These are phyloP conservation scores for Irpex lacteus DNA, from an alignment of 1,284 basidiomycete species.

Conservation along the genomic window DNA sequence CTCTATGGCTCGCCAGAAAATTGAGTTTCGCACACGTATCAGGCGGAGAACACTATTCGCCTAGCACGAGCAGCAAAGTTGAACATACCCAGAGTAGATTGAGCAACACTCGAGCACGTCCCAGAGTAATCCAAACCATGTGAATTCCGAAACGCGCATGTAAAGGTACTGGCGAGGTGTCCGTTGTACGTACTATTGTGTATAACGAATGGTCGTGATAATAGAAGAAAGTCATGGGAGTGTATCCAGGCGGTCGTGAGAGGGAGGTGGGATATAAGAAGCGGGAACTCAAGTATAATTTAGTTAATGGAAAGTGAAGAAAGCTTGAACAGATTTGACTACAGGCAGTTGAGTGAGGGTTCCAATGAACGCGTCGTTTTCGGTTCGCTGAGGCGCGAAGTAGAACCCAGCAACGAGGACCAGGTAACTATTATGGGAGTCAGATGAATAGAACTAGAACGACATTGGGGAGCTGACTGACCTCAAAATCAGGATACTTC, in stretches of 20 bases:
- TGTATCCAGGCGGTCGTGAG: not conserved
- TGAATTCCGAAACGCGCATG: not conserved
- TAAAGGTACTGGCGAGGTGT: not conserved
- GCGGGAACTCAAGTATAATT: not conserved
- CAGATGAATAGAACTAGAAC: not conserved
- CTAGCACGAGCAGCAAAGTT: slow-evolving; percentile 66
- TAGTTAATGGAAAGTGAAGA: slow-evolving; percentile 13
- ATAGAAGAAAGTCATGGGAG: not conserved
- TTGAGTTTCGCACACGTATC: slow-evolving; percentile 5
- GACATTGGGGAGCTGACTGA: slow-evolving; percentile 27
- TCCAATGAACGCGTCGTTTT: slow-evolving; percentile 15
- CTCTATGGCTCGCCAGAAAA: not conserved
- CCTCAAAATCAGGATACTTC: slow-evolving; percentile 90
- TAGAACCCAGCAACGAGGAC: slow-evolving; percentile 14
- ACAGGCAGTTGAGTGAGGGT: slow-evolving; percentile 11
- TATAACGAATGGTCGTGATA: not conserved
- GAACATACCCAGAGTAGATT: slow-evolving; percentile 46
- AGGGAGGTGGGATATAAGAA: not conserved
- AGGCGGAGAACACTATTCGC: slow-evolving; percentile 68
- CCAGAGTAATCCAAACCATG: not conserved
- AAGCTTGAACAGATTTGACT: slow-evolving; percentile 17
- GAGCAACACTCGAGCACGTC: not conserved
- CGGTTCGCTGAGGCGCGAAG: slow-evolving; percentile 14
- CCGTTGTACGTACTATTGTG: not conserved
- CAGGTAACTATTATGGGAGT: slow-evolving; percentile 7